Evolutionary conservation across 306 rosid species (phyloP).

Genomic region (Elaeagnus macrophylla): DNA sequence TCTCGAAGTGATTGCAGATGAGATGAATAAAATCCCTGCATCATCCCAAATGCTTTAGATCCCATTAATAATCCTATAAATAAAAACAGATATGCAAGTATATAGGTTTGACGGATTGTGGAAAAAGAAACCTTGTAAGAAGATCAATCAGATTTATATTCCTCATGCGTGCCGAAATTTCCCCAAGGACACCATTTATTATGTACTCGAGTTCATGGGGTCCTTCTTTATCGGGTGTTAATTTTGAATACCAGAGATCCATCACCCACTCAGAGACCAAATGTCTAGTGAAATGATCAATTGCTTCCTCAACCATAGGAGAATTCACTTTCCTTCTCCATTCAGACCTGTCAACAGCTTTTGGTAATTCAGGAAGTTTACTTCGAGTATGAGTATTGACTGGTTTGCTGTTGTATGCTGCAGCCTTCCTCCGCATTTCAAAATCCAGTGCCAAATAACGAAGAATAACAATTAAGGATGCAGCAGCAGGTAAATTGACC

Average conservation of each 20-base stretch:
- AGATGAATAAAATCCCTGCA: slow-evolving; percentile 84
- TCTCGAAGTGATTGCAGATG: slow-evolving; percentile 79
- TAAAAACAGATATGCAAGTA: neutral
- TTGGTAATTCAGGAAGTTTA: slow-evolving; percentile 43
- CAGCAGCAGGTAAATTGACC: slow-evolving; percentile 96
- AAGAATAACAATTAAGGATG: slow-evolving; percentile 54
- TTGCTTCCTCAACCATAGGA: slow-evolving; percentile 84
- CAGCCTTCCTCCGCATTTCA: slow-evolving; percentile 85
- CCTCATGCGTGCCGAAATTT: slow-evolving; percentile 80
- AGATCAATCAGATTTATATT: slow-evolving; percentile 88
- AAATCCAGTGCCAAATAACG: slow-evolving; percentile 80
- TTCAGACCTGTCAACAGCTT: slow-evolving; percentile 48
- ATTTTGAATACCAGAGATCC: slow-evolving; percentile 81
- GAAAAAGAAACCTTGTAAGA: slow-evolving; percentile 62
- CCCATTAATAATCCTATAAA: slow-evolving; percentile 21
- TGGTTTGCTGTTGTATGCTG: slow-evolving; percentile 57
- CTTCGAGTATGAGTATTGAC: slow-evolving; percentile 35
- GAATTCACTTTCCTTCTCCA: slow-evolving; percentile 94
- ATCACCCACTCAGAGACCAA: slow-evolving; percentile 90
- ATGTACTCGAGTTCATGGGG: slow-evolving; percentile 77
- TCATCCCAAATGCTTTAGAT: slow-evolving; percentile 26
- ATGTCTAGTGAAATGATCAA: slow-evolving; percentile 72
- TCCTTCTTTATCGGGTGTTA: slow-evolving; percentile 89
- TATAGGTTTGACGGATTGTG: slow-evolving; percentile 13
- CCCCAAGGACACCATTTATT: slow-evolving; percentile 71